Base-by-base conservation (phyloP, 1,284 basidiomycete species). In the Uromyces viciae-fabae region DNA sequence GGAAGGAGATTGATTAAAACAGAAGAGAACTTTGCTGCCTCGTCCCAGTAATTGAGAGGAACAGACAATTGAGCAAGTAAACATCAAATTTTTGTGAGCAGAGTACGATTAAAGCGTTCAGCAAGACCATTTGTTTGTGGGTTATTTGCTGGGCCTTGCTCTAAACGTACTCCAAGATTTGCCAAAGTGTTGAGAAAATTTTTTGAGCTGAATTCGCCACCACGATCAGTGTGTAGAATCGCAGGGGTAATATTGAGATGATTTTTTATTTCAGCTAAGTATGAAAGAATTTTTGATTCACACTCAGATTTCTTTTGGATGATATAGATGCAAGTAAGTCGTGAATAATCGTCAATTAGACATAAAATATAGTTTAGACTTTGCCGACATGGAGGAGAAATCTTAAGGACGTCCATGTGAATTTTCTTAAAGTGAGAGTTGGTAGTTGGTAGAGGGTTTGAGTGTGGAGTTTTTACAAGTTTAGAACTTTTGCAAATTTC, bases 201-300 rank as follows among this genome's bases (percentile, higher is more conserved):
- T 9, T 19, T 49, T 3, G 69, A 72, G 17, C 43, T 25, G 36
- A 28, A 72, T n/a, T 72, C 69, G 5, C 69, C 69, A 31, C 69
- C 69, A 11, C 69, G 69, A 52, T 72, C 69, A 54, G 69, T 15
- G 28, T 72, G 69, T 52, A 72, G 28, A n/a, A 31, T 36, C 3
- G 52, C 46, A 33, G 52, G 43, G 5, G 8, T 36, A 5, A 14
- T 3, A 25, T n/a, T n/a, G n/a, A 15, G 28, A 7, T 75, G 46
- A 36, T 60, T 60, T 40, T 75, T 54, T 8, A 75, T 75, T 54
- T 40, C 43, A 38, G 25, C 40, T 7, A 54, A 36, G 36, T 36
- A 75, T 8, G 43, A 40, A 3, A 54, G 5, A 22, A 75, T 43
- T 17, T n/a, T 15, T 28, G 25, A n/a, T 31, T 31, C 43, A 22